phyloP scores from a whole-genome alignment of 2,329 filamentous ascomycete genomes.

The Ophiocordyceps camponoti-leonardi region DNA sequence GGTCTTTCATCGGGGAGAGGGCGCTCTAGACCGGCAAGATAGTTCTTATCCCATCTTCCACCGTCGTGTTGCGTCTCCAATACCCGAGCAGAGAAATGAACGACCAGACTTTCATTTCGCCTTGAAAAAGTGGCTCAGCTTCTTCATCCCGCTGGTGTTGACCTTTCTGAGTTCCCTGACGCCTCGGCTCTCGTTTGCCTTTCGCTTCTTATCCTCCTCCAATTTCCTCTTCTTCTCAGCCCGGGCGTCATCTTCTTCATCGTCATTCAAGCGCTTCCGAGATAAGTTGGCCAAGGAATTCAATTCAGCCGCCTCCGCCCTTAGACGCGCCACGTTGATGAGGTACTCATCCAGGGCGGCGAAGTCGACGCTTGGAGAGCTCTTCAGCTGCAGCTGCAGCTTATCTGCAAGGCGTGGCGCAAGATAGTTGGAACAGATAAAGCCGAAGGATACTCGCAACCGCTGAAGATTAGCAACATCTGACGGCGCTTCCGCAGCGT shows the following conservation, averaged over 20 bases:
- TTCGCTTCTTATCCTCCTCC: conserved; percentile 79
- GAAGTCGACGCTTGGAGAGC: conserved; percentile 39
- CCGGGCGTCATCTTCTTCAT: conserved; percentile 45
- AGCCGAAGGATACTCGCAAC: conserved; percentile 44
- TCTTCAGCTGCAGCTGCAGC: conserved; percentile 24
- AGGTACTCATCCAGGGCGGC: conserved; percentile 54
- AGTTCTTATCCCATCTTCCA: neutral
- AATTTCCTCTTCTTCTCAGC: conserved; percentile 70
- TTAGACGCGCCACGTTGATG: conserved; percentile 44
- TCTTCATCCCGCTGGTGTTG: conserved; percentile 86
- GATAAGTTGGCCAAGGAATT: conserved; percentile 54
- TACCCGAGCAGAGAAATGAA: neutral
- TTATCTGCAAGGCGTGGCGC: conserved; percentile 21
- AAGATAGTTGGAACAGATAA: conserved; percentile 46
- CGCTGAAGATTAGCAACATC: conserved; percentile 43
- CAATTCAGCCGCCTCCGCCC: conserved; percentile 52
- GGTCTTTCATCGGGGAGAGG: conserved; percentile 14
- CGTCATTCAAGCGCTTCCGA: conserved; percentile 48
- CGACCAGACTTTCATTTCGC: conserved; percentile 30
- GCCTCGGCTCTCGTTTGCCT: conserved; percentile 55
- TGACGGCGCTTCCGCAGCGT: conserved; percentile 24
- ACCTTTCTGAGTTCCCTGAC: conserved; percentile 77
- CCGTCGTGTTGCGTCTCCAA: neutral
- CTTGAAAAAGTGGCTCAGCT: conserved; percentile 86
- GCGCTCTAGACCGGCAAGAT: conserved; percentile 16